Evolutionary conservation across 257 asterid genomes (phyloP), one percentile per base, ranked within the genome.

Genomic region (Nicotiana attenuata): DNA sequence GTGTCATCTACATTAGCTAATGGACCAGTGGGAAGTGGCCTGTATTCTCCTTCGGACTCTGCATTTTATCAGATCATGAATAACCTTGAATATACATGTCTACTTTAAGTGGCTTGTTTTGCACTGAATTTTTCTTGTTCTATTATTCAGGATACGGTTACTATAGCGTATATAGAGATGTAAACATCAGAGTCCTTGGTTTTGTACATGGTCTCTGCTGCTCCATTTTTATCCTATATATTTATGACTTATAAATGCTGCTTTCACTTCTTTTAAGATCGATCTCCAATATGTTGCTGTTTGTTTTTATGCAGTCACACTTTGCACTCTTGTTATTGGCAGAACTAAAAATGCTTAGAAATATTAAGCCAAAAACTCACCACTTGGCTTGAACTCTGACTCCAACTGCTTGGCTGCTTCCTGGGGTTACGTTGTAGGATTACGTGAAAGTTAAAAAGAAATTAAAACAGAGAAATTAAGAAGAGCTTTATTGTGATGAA

Each of bases 11-110:
- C 24, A 45, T 16, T 3, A 67, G 83, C 47, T 57, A 3, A 9
- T 75, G 87, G 89, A 84, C 84, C 86, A 38, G 75, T 64, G 28
- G 85, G 85, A 33, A 87, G 85, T 56, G 76, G 82, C 84, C 80
- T 87, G 84, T 87, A 87, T 13, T 87, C 87, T 57, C 78, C 88
- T 76, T 85, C 71, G 3, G 87, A 78, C 10, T 82, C 89, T 87
- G 88, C 85, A 77, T 14, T 15, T 19, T 31, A 56, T 20, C 10
- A n/a, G 14, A 79, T 38, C 19, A 20, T 19, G 24, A 20, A 41
- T 7, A n/a, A 20, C 59, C 19, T 71, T 71, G 33, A 71, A 20
- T 13, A 73, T 47, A 45, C 61, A 24, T 63, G 38, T 63, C 35
- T 63, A n/a, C n/a, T n/a, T n/a, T n/a, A n/a, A n/a, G n/a, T n/a